Base-by-base conservation (phyloP, 441 rosid species). In the Adansonia grandidieri region DNA sequence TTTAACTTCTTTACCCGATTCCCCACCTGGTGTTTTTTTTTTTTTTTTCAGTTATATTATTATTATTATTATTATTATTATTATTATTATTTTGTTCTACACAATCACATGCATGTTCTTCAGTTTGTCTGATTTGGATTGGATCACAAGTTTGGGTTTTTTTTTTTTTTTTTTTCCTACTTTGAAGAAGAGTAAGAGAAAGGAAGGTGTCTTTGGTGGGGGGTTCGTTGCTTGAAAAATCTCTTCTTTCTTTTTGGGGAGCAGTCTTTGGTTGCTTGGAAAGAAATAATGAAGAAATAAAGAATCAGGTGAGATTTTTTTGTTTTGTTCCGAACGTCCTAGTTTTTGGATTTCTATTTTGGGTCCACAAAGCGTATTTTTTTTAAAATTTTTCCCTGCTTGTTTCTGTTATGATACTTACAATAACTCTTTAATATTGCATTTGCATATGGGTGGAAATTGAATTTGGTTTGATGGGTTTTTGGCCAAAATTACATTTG, bases 61-160 rank as follows among this genome's bases (percentile, higher is more conserved):
- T 24, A 24, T 0, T 24, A 24, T 1, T 37, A 2, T 17, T 17
- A 13, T 77, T 69, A 32, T 63, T 47, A 71, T 22, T 63, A 56
- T 2, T 60, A 44, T 75, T 76, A 40, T 44, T 68, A 6, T 79
- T 78, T 75, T 62, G 73, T 74, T 82, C 81, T 92, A 81, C 93
- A 83, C 83, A 77, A 88, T 85, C 96, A 86, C 95, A 87, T 90
- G 93, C 90, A 81, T 89, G 87, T 87, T 87, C 79, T 87, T 82
- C 82, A 85, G 88, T 86, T 90, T 87, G 87, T 91, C 97, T 91
- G 97, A 90, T 92, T 91, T 93, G 91, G 88, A 88, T 87, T 89
- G 91, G 94, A 93, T 91, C 91, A 75, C 88, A 88, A 89, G 87
- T 87, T 84, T 89, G 86, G 81, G 84, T 77, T 66, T 74, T 64